These are phyloP conservation scores for Globisporangium paddicum DNA, from an alignment of 352 stramenopile genomes.

Conservation along the genomic window DNA sequence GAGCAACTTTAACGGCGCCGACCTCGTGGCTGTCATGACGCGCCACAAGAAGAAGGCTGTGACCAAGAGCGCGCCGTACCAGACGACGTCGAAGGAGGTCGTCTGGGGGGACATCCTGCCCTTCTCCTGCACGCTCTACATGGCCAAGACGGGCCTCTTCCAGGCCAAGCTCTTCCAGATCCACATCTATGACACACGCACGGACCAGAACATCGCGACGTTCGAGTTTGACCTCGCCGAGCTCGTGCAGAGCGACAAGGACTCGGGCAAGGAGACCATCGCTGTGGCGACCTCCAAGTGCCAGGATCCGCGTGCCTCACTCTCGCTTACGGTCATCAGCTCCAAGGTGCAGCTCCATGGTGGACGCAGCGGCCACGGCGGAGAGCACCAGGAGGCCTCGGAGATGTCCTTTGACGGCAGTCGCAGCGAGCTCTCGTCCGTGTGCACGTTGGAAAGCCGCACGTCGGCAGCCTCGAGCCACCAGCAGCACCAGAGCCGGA, in stretches of 20 bases:
- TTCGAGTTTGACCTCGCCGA: constrained; percentile 74
- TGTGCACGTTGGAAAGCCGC: constrained; percentile 50
- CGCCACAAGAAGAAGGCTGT: constrained; percentile 67
- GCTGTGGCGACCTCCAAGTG: constrained; percentile 55
- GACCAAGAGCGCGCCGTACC: constrained; percentile 49
- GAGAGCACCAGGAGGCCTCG: constrained; percentile 17
- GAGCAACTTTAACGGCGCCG: constrained; percentile 35
- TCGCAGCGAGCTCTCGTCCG: constrained; percentile 56
- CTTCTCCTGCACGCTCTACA: constrained; percentile 71
- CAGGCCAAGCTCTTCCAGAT: constrained; percentile 67
- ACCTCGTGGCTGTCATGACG: constrained; percentile 59
- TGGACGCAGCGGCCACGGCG: constrained; percentile 4
- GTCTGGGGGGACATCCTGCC: constrained; percentile 73
- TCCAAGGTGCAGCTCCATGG: constrained; percentile 30
- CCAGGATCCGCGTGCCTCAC: constrained; percentile 50
- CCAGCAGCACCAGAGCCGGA: constrained; percentile 13
- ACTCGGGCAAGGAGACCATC: constrained; percentile 60
- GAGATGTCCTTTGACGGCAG: constrained; percentile 53
- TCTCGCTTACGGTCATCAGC: constrained; percentile 57
- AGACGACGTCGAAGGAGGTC: constrained; percentile 45
- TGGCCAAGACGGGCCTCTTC: constrained; percentile 69
- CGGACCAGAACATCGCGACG: constrained; percentile 38
- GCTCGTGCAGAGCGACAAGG: constrained; percentile 52
- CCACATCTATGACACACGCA: constrained; percentile 57
- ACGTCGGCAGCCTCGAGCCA: constrained; percentile 36